Conservation (phyloP, 1,284 basidiomycete genomes). For the Cystobasidium sp. region DNA sequence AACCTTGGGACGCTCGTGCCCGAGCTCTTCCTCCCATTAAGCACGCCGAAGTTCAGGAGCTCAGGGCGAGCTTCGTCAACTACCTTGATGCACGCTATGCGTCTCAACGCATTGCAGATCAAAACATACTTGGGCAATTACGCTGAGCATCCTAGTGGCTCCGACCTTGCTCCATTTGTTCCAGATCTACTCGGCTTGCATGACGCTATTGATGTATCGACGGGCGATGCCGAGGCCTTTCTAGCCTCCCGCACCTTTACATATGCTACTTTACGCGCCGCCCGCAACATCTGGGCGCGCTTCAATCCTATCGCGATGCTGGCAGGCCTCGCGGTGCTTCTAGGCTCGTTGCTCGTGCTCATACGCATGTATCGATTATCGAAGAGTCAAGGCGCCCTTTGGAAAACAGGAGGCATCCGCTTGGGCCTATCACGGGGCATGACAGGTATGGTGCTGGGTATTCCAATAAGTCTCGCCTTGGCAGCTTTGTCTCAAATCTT, state of each 20-base stretch:
- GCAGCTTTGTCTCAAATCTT: neutral
- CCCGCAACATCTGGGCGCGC: constrained; percentile 86
- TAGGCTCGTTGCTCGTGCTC: constrained; percentile 55
- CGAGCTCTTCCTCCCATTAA: constrained; percentile 70
- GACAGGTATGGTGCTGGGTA: neutral
- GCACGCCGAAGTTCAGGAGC: neutral
- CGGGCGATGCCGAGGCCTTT: constrained; percentile 12
- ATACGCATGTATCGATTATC: constrained; percentile 54
- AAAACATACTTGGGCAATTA: constrained; percentile 77
- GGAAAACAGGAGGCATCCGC: constrained; percentile 27
- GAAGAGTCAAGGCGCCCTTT: constrained; percentile 23
- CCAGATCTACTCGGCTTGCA: constrained; percentile 50
- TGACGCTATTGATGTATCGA: neutral
- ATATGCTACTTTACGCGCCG: constrained; percentile 15
- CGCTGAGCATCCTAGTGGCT: constrained; percentile 63
- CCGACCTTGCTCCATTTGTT: constrained; percentile 64
- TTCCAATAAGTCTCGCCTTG: neutral
- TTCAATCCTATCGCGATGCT: constrained; percentile 81
- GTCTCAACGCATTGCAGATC: constrained; percentile 78
- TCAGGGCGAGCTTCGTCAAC: constrained; percentile 2
- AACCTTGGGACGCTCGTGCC: constrained; percentile 90
- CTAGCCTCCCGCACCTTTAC: constrained; percentile 31
- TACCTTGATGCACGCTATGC: constrained; percentile 67
- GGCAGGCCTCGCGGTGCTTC: constrained; percentile 63
- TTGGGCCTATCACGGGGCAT: constrained; percentile 9